A percentile compares a stretch with the other conserved stretches of the same genome.
Evolutionary conservation across 2,329 filamentous ascomycete species (phyloP).

Genomic region (Periconia sp.): DNA sequence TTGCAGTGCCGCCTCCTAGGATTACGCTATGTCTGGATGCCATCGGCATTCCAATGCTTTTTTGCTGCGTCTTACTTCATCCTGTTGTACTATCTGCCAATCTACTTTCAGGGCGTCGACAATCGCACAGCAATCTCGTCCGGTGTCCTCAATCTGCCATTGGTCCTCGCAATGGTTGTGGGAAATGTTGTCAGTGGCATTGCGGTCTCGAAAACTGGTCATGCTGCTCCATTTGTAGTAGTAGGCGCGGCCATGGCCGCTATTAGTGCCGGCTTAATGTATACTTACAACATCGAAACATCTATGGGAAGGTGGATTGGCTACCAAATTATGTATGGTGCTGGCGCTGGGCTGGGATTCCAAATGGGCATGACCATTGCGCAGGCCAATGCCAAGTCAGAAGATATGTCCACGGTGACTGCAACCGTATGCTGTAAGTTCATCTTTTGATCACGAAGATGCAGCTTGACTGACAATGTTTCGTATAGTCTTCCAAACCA

Average conservation of each 20-base stretch:
- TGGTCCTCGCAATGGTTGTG: slow-evolving; percentile 37
- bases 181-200: slow-evolving; percentile 45
- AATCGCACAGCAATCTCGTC: slow-evolving; percentile 39
- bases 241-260: slow-evolving; percentile 35
- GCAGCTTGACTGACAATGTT: too few species aligned
- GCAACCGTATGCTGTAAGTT: slow-evolving; percentile 13
- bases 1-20: slow-evolving; percentile 49
- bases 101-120: slow-evolving; percentile 55
- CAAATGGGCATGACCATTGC: slow-evolving; percentile 4
- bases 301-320: slow-evolving; percentile 51
- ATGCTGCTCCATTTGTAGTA: slow-evolving; percentile 41
- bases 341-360: neutral
- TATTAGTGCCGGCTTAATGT: slow-evolving; percentile 50
- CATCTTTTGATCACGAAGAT: too few species aligned
- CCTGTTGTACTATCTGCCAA: slow-evolving; percentile 54
- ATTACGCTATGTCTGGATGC: slow-evolving; percentile 40
- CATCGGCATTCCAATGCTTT: slow-evolving; percentile 45
- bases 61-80: slow-evolving; percentile 43
- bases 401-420: slow-evolving; percentile 10
- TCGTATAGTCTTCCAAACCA: slow-evolving; percentile 44
- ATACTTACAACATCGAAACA: slow-evolving; percentile 45
- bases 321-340: slow-evolving; percentile 52
- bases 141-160: slow-evolving; percentile 51
- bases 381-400: slow-evolving; percentile 1
- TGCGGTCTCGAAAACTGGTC: slow-evolving; percentile 33